A percentile compares a stretch with the other conserved stretches of the same genome.
These are phyloP conservation scores for Penicillium psychrofluorescens DNA, from an alignment of 495 filamentous ascomycete genomes.

Conservation along the genomic window DNA sequence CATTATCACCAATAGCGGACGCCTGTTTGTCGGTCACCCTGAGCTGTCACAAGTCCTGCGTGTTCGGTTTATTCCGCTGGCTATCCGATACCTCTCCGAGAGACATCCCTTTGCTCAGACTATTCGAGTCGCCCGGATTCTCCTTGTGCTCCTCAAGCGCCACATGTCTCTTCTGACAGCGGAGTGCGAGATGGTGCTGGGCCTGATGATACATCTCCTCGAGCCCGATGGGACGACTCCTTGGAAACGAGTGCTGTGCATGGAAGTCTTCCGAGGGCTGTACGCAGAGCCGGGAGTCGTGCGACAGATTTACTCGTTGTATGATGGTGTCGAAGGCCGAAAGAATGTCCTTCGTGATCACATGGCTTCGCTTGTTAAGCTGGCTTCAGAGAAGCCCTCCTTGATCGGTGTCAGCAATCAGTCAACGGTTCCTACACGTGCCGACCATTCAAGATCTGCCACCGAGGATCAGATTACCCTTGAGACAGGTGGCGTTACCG, in stretches of 20 bases:
- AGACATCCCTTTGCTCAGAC: constrained; percentile 74
- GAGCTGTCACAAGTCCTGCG: constrained; percentile 77
- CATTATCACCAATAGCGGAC: constrained; percentile 73
- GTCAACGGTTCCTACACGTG: constrained; percentile 62
- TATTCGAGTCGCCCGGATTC: constrained; percentile 71
- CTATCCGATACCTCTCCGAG: constrained; percentile 71
- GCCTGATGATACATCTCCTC: constrained; percentile 78
- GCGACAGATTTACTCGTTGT: constrained; percentile 71
- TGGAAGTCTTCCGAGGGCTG: constrained; percentile 82
- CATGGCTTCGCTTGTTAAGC: constrained; percentile 73
- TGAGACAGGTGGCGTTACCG: constrained; percentile 80
- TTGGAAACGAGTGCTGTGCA: constrained; percentile 84
- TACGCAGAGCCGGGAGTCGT: constrained; percentile 73
- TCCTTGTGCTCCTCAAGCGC: constrained; percentile 69
- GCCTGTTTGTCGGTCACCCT: constrained; percentile 67
- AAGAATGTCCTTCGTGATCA: constrained; percentile 75
- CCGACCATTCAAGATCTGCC: constrained; percentile 33
- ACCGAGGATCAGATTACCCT: constrained; percentile 75
- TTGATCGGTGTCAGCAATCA: constrained; percentile 83
- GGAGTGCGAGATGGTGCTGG: constrained; percentile 80
- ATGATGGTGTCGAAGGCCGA: constrained; percentile 64
- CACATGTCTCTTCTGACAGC: constrained; percentile 66
- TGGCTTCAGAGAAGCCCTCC: constrained; percentile 82
- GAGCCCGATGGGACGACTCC: constrained; percentile 69
- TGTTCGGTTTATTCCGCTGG: constrained; percentile 74